Evolutionary conservation across 306 rosid genomes (phyloP).

Genomic region (Cyclanthera cordifolia): DNA sequence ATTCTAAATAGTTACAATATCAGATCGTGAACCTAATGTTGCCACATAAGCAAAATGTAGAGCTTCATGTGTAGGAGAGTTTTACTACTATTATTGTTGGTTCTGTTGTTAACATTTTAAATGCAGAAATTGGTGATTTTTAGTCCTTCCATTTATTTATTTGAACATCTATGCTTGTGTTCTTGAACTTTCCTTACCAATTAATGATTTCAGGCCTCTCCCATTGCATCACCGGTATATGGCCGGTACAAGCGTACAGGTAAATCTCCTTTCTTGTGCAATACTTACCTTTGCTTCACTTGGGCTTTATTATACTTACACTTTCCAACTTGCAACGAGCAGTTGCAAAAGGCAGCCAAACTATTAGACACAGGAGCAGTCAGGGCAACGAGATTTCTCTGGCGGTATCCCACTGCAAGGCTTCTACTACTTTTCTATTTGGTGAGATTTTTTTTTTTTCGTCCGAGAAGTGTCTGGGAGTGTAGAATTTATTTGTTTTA

Average conservation of each 20-base stretch:
- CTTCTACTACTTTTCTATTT: slow-evolving; percentile 63
- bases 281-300: slow-evolving; percentile 8
- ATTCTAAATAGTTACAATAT: too few relatives aligned
- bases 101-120: background rate
- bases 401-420: slow-evolving; percentile 94
- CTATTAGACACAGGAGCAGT: slow-evolving; percentile 86
- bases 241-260: slow-evolving; percentile 84
- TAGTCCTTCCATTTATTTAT: background rate
- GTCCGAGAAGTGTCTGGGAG: background rate
- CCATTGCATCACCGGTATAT: slow-evolving; percentile 87
- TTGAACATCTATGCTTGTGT: background rate
- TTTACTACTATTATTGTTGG: too few relatives aligned
- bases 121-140: background rate
- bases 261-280: slow-evolving; percentile 21
- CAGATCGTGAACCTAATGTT: too few relatives aligned
- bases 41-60: too few relatives aligned
- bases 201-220: slow-evolving; percentile 55
- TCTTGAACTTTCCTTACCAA: slow-evolving; percentile 8
- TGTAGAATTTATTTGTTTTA: too few relatives aligned
- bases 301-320: slow-evolving; percentile 8
- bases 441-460: slow-evolving; percentile 34
- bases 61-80: too few relatives aligned
- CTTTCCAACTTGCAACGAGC: slow-evolving; percentile 24
- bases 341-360: slow-evolving; percentile 90
- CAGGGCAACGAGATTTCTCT: slow-evolving; percentile 92